phyloP scores from a whole-genome alignment of 2,329 filamentous ascomycete species.

The Pseudocercospora pini-densiflorae region DNA sequence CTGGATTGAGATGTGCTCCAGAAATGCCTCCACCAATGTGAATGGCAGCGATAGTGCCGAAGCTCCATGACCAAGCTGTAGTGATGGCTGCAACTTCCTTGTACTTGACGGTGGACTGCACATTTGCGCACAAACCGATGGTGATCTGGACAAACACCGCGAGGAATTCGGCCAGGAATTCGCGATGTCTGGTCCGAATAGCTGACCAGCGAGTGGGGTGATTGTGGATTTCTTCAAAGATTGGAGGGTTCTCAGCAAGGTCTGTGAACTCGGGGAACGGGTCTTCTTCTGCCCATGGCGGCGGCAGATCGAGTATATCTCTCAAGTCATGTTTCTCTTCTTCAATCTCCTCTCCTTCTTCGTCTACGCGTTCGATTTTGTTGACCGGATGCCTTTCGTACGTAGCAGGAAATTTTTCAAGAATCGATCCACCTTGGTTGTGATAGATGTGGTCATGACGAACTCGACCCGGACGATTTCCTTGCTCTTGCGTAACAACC shows the following conservation, averaged over 20 bases:
- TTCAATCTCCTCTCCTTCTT: conserved; percentile 25
- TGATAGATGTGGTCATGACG: conserved; percentile 19
- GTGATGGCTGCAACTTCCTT: conserved; percentile 46
- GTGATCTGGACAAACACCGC: conserved; percentile 44
- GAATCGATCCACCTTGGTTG: conserved; percentile 2
- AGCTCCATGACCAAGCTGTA: conserved; percentile 52
- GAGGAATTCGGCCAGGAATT: conserved; percentile 59
- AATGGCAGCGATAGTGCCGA: conserved; percentile 56
- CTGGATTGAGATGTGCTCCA: conserved; percentile 54
- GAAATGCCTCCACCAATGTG: conserved; percentile 50
- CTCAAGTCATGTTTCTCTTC: conserved; percentile 41
- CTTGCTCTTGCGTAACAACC: conserved; percentile 30
- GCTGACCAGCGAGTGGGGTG: conserved; percentile 50
- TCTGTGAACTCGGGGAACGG: conserved; percentile 36
- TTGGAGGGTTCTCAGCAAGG: conserved; percentile 38
- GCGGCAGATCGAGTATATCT: conserved; percentile 36
- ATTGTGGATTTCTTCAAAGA: conserved; percentile 55
- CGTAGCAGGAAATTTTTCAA: conserved; percentile 21
- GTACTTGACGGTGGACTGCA: conserved; percentile 46
- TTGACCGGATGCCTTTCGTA: conserved; percentile 8
- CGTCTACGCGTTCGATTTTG: not conserved
- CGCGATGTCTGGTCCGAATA: conserved; percentile 55
- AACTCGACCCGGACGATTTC: not conserved
- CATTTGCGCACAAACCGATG: conserved; percentile 56
- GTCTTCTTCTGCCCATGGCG: conserved; percentile 46